These are phyloP conservation scores for Botrytis sinoallii DNA, from an alignment of 2,329 filamentous ascomycete species.

Conservation along the genomic window DNA sequence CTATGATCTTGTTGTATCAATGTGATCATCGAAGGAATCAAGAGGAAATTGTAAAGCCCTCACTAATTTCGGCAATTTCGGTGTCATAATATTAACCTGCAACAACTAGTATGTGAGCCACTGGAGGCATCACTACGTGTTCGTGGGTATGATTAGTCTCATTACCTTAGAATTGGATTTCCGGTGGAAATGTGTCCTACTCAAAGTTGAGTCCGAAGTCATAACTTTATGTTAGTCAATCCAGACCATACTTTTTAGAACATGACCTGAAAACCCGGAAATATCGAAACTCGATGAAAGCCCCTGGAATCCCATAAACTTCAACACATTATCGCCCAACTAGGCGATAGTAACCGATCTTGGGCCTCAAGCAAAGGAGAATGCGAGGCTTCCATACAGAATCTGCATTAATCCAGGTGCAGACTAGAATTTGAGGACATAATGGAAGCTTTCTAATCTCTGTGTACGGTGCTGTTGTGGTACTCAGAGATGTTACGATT, in stretches of 20 bases:
- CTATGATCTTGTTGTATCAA: not conserved
- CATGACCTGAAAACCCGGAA: not conserved
- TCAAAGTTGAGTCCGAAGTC: not conserved
- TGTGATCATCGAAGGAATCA: not conserved
- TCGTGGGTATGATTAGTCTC: not conserved
- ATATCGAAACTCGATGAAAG: not conserved
- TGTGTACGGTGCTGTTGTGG: too few species aligned
- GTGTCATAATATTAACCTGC: not conserved
- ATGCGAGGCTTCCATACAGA: too few species aligned
- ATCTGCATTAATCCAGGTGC: rapidly evolving
- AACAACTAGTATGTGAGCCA: not conserved
- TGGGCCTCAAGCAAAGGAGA: too few species aligned
- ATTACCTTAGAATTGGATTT: not conserved
- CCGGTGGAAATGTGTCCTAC: not conserved
- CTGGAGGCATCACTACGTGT: not conserved
- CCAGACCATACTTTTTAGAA: not conserved
- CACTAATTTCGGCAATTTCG: not conserved
- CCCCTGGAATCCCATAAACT: not conserved
- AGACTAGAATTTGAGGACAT: too few species aligned
- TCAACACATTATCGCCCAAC: not conserved
- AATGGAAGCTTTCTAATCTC: too few species aligned
- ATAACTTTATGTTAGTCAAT: not conserved
- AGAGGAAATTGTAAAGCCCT: not conserved
- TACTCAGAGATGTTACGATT: too few species aligned
- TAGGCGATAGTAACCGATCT: not conserved